These are phyloP conservation scores for Ichthyophonus hoferi DNA, from an alignment of 208 protist species.

Conservation along the genomic window DNA sequence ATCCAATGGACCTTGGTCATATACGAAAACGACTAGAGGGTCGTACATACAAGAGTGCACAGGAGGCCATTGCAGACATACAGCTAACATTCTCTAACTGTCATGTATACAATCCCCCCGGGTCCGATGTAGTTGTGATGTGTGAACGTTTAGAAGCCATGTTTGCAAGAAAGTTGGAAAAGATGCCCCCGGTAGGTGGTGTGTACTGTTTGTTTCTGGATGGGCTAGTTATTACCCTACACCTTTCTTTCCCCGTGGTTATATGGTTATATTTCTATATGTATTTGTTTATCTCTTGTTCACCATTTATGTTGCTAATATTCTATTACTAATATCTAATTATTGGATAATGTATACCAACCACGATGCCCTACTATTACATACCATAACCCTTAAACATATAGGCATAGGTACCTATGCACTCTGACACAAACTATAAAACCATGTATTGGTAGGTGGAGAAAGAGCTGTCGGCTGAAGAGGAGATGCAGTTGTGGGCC, in stretches of 20 bases:
- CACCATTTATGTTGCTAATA: too few species aligned
- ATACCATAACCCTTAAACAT: not conserved
- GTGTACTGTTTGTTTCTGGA: too few species aligned
- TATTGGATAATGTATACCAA: not conserved
- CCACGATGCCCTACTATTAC: not conserved
- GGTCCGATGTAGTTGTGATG: constrained; percentile 8
- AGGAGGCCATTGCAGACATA: constrained; percentile 8
- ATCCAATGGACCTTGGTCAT: constrained; percentile 62
- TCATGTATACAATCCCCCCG: not conserved
- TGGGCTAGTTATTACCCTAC: too few species aligned
- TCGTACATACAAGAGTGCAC: not conserved
- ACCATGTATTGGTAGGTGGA: not conserved
- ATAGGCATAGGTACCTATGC: not conserved
- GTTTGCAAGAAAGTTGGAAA: not conserved
- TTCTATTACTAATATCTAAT: too few species aligned
- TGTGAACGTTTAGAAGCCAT: not conserved
- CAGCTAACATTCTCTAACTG: constrained; percentile 10
- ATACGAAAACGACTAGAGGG: not conserved
- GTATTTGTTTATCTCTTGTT: not conserved
- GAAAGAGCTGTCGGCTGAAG: not conserved
- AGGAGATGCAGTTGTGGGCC: not conserved
- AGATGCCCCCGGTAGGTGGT: not conserved
- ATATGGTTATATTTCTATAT: not conserved
- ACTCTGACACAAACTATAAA: not conserved
- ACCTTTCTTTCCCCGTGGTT: too few species aligned